Conservation (phyloP, 2,329 filamentous ascomycete species). For the Paecilomyces formosus region DNA sequence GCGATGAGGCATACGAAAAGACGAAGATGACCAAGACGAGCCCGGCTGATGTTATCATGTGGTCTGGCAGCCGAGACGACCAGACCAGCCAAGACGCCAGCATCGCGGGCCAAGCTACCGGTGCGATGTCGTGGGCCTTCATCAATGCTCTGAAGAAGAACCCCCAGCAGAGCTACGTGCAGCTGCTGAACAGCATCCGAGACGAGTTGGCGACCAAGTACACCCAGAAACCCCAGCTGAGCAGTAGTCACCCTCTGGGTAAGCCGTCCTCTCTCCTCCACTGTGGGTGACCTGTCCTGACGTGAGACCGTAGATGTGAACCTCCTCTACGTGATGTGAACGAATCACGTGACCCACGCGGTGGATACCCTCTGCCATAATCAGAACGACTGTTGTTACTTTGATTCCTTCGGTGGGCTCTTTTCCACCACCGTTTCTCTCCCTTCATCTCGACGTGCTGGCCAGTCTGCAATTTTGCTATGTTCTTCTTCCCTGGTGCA, state of each 20-base stretch:
- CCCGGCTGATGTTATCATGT: conserved; percentile 94
- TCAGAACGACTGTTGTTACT: neutral
- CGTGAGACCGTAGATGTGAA: conserved; percentile 48
- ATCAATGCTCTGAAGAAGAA: conserved; percentile 86
- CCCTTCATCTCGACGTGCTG: neutral
- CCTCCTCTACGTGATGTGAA: conserved; percentile 60
- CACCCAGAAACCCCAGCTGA: conserved; percentile 89
- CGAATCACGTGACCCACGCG: neutral
- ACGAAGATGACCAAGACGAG: conserved; percentile 86
- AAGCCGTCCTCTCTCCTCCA: conserved; percentile 33
- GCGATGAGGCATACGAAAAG: conserved; percentile 70
- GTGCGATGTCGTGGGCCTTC: conserved; percentile 98
- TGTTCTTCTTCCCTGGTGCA: neutral
- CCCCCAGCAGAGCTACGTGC: conserved; percentile 90
- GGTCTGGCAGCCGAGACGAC: conserved; percentile 91
- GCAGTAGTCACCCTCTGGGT: conserved; percentile 93
- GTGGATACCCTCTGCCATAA: neutral
- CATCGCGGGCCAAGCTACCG: conserved; percentile 81
- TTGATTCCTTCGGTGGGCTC: neutral
- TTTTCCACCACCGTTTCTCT: neutral
- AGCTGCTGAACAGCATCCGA: conserved; percentile 90
- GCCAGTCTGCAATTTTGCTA: neutral
- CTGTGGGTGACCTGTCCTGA: neutral
- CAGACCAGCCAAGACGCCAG: conserved; percentile 93
- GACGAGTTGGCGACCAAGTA: conserved; percentile 84